Evolutionary conservation across 163 green algal genomes (phyloP), one percentile per base, ranked within the genome.

Genomic region (Picocystis sp.): DNA sequence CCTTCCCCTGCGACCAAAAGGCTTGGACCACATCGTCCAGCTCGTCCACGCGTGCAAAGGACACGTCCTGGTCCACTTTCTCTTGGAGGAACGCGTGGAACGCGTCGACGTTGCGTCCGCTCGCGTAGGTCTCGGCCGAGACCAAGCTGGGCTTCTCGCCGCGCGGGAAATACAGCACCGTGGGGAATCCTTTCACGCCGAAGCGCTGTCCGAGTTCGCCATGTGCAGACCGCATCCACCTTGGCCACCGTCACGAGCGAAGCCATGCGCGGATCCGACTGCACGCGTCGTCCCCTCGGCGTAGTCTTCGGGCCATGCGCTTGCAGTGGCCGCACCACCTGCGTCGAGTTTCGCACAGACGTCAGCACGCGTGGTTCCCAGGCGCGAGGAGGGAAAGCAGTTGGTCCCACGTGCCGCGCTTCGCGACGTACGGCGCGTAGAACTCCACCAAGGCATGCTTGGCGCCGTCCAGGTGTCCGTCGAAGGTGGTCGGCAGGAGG

Each of bases 111-210:
- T 61, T 79, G 51, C 82, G 76, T 29, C 45, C 74, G 52, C 65
- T 61, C n/a, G 76, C 56, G 67, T 92, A 91, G 42, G 70, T 86
- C 11, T 60, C 59, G 21, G 66, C 71, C 6, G 25, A 61, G 21
- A 69, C 61, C 29, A 67, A 67, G 60, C 34, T 69, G 29, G 56
- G 43, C 14, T 76, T 50, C 66, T 84, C 81, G 59, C 81, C 82
- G 1, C 80, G 65, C 0, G 56, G 17, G 50, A 93, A 83, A 58
- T 60, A 84, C 69, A 87, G 87, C 68, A 93, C 59, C 47, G 79
- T 87, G 52, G 78, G 82, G 58, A 89, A 91, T 25, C 75, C 82
- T 11, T 49, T 42, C 11, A 93, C 77, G 15, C 64, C 78, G 67
- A 86, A 93, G 35, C 62, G 65, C 50, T 81, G 64, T 17, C 82